phyloP scores from a whole-genome alignment of 176 grass and related monocot species.

The Elaeis guineensis region DNA sequence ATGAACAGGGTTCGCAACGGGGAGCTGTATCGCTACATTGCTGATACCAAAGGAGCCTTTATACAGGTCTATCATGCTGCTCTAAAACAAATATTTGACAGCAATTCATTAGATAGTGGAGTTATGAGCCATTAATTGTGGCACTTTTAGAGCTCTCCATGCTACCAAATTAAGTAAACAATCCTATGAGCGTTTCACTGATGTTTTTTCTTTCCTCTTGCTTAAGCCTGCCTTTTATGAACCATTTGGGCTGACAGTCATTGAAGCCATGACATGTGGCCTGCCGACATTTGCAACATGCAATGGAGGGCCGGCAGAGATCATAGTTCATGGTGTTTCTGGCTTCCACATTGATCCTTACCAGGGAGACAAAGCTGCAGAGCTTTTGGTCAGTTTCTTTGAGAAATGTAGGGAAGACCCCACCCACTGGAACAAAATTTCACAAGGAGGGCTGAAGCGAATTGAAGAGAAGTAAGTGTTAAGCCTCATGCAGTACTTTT shows the following conservation, averaged over 20 bases:
- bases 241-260: constrained; percentile 81
- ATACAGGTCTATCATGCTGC: constrained; percentile 48
- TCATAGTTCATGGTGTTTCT: constrained; percentile 86
- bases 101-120: too few relatives aligned
- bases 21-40: constrained; percentile 87
- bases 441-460: constrained; percentile 64
- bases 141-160: too few relatives aligned
- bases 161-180: too few relatives aligned
- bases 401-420: constrained; percentile 55
- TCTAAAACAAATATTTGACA: too few relatives aligned
- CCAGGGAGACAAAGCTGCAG: constrained; percentile 72
- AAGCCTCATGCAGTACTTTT: not conserved
- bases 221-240: constrained; percentile 87
- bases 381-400: constrained; percentile 79
- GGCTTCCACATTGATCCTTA: constrained; percentile 94
- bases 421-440: constrained; percentile 80
- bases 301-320: constrained; percentile 87
- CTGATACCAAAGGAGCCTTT: constrained; percentile 81
- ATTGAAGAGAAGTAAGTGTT: constrained; percentile 78
- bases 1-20: constrained; percentile 84
- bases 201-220: not conserved
- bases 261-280: constrained; percentile 89
- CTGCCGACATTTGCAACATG: constrained; percentile 83
- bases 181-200: not conserved
- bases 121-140: too few relatives aligned